Base-by-base conservation (phyloP, 2,329 filamentous ascomycete species). In the Fusarium kyushuense region DNA sequence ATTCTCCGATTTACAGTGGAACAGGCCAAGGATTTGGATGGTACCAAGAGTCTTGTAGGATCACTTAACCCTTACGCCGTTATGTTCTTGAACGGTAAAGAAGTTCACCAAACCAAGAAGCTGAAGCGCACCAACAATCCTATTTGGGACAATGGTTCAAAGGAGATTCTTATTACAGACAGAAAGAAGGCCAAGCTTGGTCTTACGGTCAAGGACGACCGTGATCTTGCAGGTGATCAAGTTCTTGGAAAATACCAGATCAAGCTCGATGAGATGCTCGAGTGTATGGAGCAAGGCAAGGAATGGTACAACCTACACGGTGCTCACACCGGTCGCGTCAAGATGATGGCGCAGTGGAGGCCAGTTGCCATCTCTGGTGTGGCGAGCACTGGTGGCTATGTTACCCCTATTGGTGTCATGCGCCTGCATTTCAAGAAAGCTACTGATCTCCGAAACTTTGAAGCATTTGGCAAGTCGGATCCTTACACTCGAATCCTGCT, bases 101-200 rank as follows among this genome's bases (percentile, higher is more conserved):
- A 96, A 76, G 87, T 98, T 6, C 94, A 97, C 74, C 86, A 89
- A 58, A 97, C 94, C 54, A 93, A 94, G 81, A 96, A 94, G 79
- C 86, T 97, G 74, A 99, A 98, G 86, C 91, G 95, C 64, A 98
- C 94, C 63, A 99, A 99, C 81, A 96, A 97, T 74, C 96, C 96
- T 10, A 94, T 99, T 74, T 99, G 94, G 90, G 91, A 95, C 54
- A 91, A 98, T 76, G 92, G 92, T 9, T 92, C 90, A 71, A 97
- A 97, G 81, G 96, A 99, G 76, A 89, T 99, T 72, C 88, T 99
- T 64, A 95, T 99, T 76, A 97, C 94, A 1, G 94, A 99, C 77
- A 90, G 92, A 66, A 97, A 94, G 82, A 90, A 89, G 76, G 94
- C 96, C 58, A 96, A 93, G 77, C 85, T 99, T 53, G 96, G 95